A percentile compares a stretch with the other conserved stretches of the same genome.
Conservation (phyloP, 1,284 basidiomycete species). For the Sporisorium scitamineum region DNA sequence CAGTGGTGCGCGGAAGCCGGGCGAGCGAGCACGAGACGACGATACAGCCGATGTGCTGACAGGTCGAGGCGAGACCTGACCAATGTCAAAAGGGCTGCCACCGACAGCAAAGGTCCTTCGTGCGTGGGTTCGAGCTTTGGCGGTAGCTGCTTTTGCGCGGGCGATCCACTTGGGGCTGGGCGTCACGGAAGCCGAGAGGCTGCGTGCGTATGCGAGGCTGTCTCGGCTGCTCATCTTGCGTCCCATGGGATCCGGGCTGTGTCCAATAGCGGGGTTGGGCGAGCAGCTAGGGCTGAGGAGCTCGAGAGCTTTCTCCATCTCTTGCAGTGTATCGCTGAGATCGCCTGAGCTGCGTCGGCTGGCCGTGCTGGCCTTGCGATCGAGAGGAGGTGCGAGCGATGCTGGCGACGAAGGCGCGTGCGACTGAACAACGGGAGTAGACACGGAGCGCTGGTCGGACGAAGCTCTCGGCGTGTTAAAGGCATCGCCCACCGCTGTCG, state of each 20-base stretch:
- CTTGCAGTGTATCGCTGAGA: slow-evolving; percentile 49
- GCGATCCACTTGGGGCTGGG: slow-evolving; percentile 60
- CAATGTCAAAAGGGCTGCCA: slow-evolving; percentile 24
- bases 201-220: slow-evolving; percentile 53
- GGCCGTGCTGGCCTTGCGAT: slow-evolving; percentile 20
- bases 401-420: slow-evolving; percentile 30
- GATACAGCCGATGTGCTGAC: slow-evolving; percentile 49
- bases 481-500: slow-evolving; percentile 21
- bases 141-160: slow-evolving; percentile 27
- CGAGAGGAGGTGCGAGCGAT: slow-evolving; percentile 27
- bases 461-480: slow-evolving; percentile 23
- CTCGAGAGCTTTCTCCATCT: slow-evolving; percentile 58
- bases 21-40: slow-evolving; percentile 18
- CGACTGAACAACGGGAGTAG: slow-evolving; percentile 15
- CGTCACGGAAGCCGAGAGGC: slow-evolving; percentile 57
- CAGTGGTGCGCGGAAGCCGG: slow-evolving; percentile 31
- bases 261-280: slow-evolving; percentile 27
- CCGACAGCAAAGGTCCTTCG: slow-evolving; percentile 30
- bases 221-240: slow-evolving; percentile 51
- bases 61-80: slow-evolving; percentile 44
- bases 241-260: slow-evolving; percentile 24
- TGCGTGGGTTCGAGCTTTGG: slow-evolving; percentile 21
- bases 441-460: slow-evolving; percentile 12
- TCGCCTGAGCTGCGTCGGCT: slow-evolving; percentile 50
- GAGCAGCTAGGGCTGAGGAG: slow-evolving; percentile 55